Base-by-base conservation (phyloP, 306 rosid species). In the Canavalia gladiata region DNA sequence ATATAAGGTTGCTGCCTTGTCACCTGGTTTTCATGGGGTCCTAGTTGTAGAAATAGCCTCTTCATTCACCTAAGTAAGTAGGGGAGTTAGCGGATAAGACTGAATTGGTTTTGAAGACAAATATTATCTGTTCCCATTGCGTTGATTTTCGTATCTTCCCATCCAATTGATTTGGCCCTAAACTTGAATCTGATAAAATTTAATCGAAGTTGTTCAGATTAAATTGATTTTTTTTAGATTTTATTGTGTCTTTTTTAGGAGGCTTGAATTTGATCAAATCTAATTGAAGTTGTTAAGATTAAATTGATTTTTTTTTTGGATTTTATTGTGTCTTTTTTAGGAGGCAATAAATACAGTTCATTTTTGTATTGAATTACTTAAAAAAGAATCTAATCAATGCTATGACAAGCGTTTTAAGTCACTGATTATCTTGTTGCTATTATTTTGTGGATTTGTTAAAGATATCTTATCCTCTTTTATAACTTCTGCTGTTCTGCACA, bases 11-110 rank as follows among this genome's bases (percentile, higher is more conserved):
- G 57, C 42, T 74, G 42, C 33, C 55, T 42, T 56, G 41, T 56
- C 68, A 74, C 45, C 46, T 43, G n/a, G 49, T 58, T 12, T 59
- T 74, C 55, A 29, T 74, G 25, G n/a, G 55, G 43, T 31, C 42
- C 8, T 57, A 58, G 79, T 58, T 30, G 33, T 10, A 9, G 13
- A 58, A 57, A 30, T 30, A 45, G 56, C 46, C 68, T 31, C 56
- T 29, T 42, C 1, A 2, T 8, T 33, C 8, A 5, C 63, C 63
- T 8, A 49, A 49, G 54, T 49, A 57, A 56, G 11, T 9, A 33
- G 25, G 37, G 11, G 39, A 28, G 35, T 5, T 54, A n/a, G 30
- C 30, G 18, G 7, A 54, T n/a, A 4, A 54, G 33, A 8, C 25
- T 18, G 25, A 18, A 18, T 18, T 18, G 25, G 25, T 18, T 18